These are phyloP conservation scores for Cryptococcus sp. DNA, from an alignment of 1,284 basidiomycete species.

Conservation along the genomic window DNA sequence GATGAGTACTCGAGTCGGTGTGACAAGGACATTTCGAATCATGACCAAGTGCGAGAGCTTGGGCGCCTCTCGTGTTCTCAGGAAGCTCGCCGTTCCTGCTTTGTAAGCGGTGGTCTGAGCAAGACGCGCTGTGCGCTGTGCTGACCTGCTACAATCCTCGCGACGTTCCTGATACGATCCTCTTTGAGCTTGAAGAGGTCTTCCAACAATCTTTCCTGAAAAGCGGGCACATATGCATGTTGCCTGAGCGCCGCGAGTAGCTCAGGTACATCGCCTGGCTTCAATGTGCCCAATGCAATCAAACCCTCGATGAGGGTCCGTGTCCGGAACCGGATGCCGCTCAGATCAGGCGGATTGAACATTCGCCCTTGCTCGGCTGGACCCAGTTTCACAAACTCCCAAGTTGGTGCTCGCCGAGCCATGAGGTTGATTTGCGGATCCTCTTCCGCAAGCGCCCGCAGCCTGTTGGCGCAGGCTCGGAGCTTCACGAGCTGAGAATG, in stretches of 20 bases:
- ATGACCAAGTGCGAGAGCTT: conserved; percentile 32
- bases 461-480: conserved; percentile 14
- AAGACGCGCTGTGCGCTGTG: not conserved
- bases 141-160: conserved; percentile 22
- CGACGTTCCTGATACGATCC: conserved; percentile 34
- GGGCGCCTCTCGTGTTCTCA: conserved; percentile 11
- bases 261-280: conserved; percentile 22
- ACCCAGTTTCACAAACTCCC: conserved; percentile 12
- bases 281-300: conserved; percentile 39
- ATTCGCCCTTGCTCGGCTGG: conserved; percentile 2
- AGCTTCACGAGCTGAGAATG: conserved; percentile 11
- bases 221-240: conserved; percentile 11
- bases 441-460: conserved; percentile 21
- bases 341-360: conserved; percentile 20
- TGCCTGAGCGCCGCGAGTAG: conserved; percentile 21
- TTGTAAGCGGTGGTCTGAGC: not conserved
- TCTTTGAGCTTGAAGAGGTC: conserved; percentile 36
- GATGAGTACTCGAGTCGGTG: conserved; percentile 44
- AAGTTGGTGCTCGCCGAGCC: conserved; percentile 5
- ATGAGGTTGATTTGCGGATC: conserved; percentile 34
- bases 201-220: conserved; percentile 38
- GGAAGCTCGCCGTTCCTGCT: conserved; percentile 19
- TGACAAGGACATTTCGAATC: conserved; percentile 42
- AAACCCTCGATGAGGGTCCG: conserved; percentile 44
- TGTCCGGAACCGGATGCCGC: conserved; percentile 28